Base-by-base conservation (phyloP, 768 basidiomycete species). In the Leccinum disarticulatum region DNA sequence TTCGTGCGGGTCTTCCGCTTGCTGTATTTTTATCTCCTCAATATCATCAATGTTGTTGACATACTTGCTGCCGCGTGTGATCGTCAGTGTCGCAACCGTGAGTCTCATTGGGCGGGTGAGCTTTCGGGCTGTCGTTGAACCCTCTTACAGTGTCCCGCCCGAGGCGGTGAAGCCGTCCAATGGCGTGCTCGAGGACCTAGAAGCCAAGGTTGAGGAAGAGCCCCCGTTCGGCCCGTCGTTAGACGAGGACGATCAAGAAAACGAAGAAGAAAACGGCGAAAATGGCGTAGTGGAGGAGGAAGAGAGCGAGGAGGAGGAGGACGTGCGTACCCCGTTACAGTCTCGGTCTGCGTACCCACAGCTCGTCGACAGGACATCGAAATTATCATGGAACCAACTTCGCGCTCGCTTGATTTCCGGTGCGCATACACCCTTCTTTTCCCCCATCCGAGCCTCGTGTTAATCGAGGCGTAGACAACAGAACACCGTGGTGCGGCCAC, bases 311-410 rank as follows among this genome's bases (percentile, higher is more conserved):
- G 80, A 81, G 6, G 81, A 33, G 1, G 31, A 82, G 30, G 81
- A 77, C 62, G 87, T 86, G 63, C 31, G 69, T 66, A 36, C 52
- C 27, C 51, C 43, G 51, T 62, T 49, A 57, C 50, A 22, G 8
- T 30, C 56, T 60, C 36, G 2, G 9, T 49, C 30, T 52, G 43
- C 27, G 31, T 36, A 41, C 49, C 66, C 52, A 69, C 46, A 10
- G 25, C 56, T 43, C 36, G 33, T 57, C 27, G 6, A 47, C 59
- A 93, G 88, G 87, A 96, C 70, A 81, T 96, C 62, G 94, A 96
- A 77, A 90, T 96, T 64, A 93, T 96, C 56, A 88, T 93, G 85
- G 92, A 96, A 67, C 86, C 86, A 3, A 78, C 86, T 9, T 73
- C 84, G 17, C 87, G 86, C 57, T 88, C 87, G 5, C 75, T 90